These are phyloP conservation scores for Gamarada debralockiae DNA, from an alignment of 495 filamentous ascomycete genomes.

Conservation along the genomic window DNA sequence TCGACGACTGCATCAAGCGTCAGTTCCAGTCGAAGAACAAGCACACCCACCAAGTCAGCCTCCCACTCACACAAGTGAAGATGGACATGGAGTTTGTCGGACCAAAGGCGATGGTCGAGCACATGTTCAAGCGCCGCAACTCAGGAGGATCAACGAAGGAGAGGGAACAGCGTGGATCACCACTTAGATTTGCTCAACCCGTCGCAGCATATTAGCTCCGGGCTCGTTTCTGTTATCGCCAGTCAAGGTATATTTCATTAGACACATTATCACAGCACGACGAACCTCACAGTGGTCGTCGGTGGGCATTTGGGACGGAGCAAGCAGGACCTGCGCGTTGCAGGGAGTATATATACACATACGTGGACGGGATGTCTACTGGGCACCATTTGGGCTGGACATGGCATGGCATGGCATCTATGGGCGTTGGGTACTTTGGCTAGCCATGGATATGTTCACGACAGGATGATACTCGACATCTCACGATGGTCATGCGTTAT, in stretches of 20 bases:
- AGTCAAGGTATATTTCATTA: neutral
- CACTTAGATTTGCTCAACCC: slow-evolving; percentile 6
- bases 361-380: no score
- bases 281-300: neutral
- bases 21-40: slow-evolving; percentile 17
- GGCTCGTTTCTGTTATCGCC: neutral
- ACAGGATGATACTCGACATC: no score
- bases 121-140: slow-evolving; percentile 24
- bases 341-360: neutral
- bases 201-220: slow-evolving; percentile 6
- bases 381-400: no score
- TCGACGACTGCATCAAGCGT: slow-evolving; percentile 68
- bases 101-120: slow-evolving; percentile 22
- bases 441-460: no score
- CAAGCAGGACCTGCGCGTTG: neutral
- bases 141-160: slow-evolving; percentile 14
- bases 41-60: slow-evolving; percentile 12
- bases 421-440: no score
- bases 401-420: no score
- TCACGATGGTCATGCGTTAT: no score
- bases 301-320: neutral
- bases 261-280: neutral
- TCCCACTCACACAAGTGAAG: slow-evolving; percentile 21
- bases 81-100: slow-evolving; percentile 22
- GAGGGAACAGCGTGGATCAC: slow-evolving; percentile 12